Evolutionary conservation across 768 basidiomycete species (phyloP), one percentile per base, ranked within the genome.

Genomic region (Lentinula sp.): DNA sequence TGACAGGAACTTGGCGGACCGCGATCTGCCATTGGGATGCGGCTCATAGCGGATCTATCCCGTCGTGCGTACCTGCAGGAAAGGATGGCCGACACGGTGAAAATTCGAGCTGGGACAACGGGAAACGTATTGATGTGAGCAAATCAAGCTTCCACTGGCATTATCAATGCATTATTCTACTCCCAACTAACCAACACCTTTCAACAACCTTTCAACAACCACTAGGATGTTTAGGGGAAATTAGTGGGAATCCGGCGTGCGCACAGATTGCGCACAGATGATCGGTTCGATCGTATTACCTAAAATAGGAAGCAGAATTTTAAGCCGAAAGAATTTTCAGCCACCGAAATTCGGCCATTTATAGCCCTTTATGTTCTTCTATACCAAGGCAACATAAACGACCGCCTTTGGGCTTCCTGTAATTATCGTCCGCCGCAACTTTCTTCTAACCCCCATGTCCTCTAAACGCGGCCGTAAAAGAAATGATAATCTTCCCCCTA

Each of bases 401-500:
- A 51, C 33, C 32, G 28, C 28, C 28, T 28, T 28, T 50, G 16
- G 28, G 4, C 28, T 50, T 50, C 12, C 20, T 15, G 69, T 66
- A 67, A 69, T 70, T 66, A 65, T 67, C 49, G 15, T 16, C 43
- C 43, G 16, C 10, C 43, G 8, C 28, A 12, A 4, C 20, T 23
- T 53, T 15, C 20, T 67, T 65, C 39, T 52, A 57, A 37, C 67
- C 66, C 61, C 67, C 60, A 91, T 90, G 88, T 91, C 90, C 67
- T 91, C 90, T 64, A 93, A 92, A 76, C 86, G 91, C 68, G 92
- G 91, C 63, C 84, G 91, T 68, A 93, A 93, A 69, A 79, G 91
- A 71, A 88, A 90, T 73, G 87, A 90, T 72, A 87, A 83, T 68
- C 82, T 90, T 50, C 88, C 89, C 61, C 88, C 88, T 4, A 89